phyloP scores from a whole-genome alignment of 1,139 yeast species.

The Blastobotrys raffinosifermentans region DNA sequence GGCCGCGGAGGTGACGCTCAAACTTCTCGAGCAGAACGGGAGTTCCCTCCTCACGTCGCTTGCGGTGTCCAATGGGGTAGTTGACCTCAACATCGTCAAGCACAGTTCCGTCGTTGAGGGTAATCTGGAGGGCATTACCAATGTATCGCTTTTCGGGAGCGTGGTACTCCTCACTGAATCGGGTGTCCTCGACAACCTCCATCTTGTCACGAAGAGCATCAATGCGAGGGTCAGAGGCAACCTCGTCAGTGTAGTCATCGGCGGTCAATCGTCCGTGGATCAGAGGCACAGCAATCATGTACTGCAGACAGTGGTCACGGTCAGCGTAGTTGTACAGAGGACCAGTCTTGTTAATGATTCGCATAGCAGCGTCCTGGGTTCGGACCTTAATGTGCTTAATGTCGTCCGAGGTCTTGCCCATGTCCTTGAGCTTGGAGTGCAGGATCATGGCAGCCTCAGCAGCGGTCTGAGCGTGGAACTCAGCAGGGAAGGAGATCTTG shows the following conservation, averaged over 20 bases:
- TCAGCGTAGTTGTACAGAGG: slow-evolving; percentile 58
- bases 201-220: slow-evolving; percentile 49
- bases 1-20: slow-evolving; percentile 44
- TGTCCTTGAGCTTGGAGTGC: slow-evolving; percentile 33
- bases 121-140: slow-evolving; percentile 48
- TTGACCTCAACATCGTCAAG: slow-evolving; percentile 50
- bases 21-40: slow-evolving; percentile 48
- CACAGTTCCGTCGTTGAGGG: slow-evolving; percentile 48
- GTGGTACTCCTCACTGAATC: slow-evolving; percentile 47
- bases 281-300: slow-evolving; percentile 54
- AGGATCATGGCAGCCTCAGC: slow-evolving; percentile 51
- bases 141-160: slow-evolving; percentile 52
- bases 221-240: slow-evolving; percentile 48
- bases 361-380: slow-evolving; percentile 56
- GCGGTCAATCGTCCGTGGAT: slow-evolving; percentile 51
- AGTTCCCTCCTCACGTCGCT: slow-evolving; percentile 53
- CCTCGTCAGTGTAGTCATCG: slow-evolving; percentile 47
- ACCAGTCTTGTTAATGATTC: slow-evolving; percentile 53
- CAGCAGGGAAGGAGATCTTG: slow-evolving; percentile 61
- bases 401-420: slow-evolving; percentile 44
- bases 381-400: slow-evolving; percentile 45
- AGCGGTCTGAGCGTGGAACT: slow-evolving; percentile 62
- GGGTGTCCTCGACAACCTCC: slow-evolving; percentile 46
- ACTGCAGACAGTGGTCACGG: slow-evolving; percentile 58
- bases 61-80: slow-evolving; percentile 54